Percentiles rank a stretch among this genome's conserved stretches.
These are phyloP conservation scores for Breynia disticha DNA, from an alignment of 441 rosid species.

Conservation along the genomic window DNA sequence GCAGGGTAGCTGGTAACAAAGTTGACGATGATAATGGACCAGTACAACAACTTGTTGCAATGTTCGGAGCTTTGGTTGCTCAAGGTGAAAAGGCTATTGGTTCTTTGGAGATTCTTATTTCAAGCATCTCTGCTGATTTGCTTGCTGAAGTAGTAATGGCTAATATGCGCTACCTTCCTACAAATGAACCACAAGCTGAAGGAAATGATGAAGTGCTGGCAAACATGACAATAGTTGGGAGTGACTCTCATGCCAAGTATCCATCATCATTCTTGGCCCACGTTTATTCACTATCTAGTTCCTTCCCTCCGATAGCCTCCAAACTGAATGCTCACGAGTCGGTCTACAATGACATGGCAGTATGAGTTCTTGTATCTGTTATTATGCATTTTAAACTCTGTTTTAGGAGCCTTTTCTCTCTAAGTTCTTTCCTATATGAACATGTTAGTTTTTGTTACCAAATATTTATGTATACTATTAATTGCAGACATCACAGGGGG, in stretches of 20 bases:
- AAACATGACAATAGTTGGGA: constrained; percentile 63
- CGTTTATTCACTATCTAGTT: constrained; percentile 70
- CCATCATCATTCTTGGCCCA: constrained; percentile 69
- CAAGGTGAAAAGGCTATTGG: constrained; percentile 93
- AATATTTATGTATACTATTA: constrained; percentile 17
- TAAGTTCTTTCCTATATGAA: background rate
- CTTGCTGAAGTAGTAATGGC: constrained; percentile 97
- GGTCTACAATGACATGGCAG: constrained; percentile 31
- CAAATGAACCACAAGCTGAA: constrained; percentile 36
- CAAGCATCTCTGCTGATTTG: constrained; percentile 88
- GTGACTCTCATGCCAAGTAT: constrained; percentile 58
- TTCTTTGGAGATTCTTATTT: constrained; percentile 83
- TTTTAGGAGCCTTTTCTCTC: background rate
- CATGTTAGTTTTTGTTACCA: constrained; percentile 5
- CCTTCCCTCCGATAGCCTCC: constrained; percentile 72
- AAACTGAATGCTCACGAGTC: constrained; percentile 30
- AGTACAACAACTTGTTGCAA: constrained; percentile 86
- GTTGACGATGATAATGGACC: constrained; percentile 59
- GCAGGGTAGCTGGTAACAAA: constrained; percentile 32
- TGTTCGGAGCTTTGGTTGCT: constrained; percentile 95
- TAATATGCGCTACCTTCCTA: constrained; percentile 78
- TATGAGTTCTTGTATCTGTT: constrained; percentile 14
- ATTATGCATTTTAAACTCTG: too few relatives aligned
- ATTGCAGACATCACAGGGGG: constrained; percentile 34
- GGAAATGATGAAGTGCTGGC: constrained; percentile 48